Percentiles rank a stretch among this genome's conserved stretches.
phyloP scores from a whole-genome alignment of 352 stramenopile genomes.

The Globisporangium echinulatum region DNA sequence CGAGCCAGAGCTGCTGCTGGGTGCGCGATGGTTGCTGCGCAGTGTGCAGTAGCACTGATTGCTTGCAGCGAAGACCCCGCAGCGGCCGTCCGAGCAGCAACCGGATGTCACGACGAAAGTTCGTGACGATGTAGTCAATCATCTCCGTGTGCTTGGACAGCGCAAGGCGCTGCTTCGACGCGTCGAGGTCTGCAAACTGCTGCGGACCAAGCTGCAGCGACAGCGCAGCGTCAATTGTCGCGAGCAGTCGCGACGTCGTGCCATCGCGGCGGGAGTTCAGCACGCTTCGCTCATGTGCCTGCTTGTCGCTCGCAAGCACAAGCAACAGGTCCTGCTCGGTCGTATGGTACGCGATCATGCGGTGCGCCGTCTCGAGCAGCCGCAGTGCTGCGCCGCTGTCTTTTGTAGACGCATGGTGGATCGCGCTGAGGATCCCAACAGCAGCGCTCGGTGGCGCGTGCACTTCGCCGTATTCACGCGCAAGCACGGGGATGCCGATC shows the following conservation, averaged over 20 bases:
- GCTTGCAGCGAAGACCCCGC: not conserved
- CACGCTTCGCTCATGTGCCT: not conserved
- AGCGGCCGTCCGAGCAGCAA: slow-evolving; percentile 26
- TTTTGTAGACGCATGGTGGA: slow-evolving; percentile 39
- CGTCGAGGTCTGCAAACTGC: slow-evolving; percentile 19
- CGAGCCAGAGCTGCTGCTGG: slow-evolving; percentile 7
- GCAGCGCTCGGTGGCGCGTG: slow-evolving; percentile 35
- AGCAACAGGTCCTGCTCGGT: slow-evolving; percentile 25
- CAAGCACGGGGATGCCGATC: slow-evolving; percentile 44
- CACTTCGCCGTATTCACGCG: slow-evolving; percentile 36
- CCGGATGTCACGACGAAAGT: slow-evolving; percentile 14
- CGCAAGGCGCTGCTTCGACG: slow-evolving; percentile 26
- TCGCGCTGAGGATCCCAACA: slow-evolving; percentile 36
- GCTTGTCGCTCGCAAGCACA: slow-evolving; percentile 22
- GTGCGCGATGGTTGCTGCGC: not conserved
- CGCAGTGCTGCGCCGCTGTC: slow-evolving; percentile 13
- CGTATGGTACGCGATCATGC: slow-evolving; percentile 27
- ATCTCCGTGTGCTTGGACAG: slow-evolving; percentile 25
- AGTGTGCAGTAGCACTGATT: not conserved
- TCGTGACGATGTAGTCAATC: slow-evolving; percentile 25
- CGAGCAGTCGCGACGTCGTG: slow-evolving; percentile 22
- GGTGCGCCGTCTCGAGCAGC: slow-evolving; percentile 22
- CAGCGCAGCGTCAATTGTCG: slow-evolving; percentile 15
- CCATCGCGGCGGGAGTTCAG: not conserved
- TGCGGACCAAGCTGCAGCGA: slow-evolving; percentile 17